Percentiles rank a stretch among this genome's conserved stretches.
Evolutionary conservation across 2,329 filamentous ascomycete species (phyloP).

Genomic region (Pseudophaeomoniella oleicola): DNA sequence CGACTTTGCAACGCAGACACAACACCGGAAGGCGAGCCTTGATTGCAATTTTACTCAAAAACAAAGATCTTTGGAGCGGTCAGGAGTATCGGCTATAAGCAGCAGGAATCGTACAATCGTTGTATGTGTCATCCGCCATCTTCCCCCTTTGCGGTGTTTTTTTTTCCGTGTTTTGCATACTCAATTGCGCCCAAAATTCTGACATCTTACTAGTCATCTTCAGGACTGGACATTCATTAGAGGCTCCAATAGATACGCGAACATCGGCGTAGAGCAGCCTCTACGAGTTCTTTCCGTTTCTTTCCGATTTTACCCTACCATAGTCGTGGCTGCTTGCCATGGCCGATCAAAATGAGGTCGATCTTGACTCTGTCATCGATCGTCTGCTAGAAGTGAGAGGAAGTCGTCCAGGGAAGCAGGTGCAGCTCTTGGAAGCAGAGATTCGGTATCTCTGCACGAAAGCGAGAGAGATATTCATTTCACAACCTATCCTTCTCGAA

Average conservation of each 20-base stretch:
- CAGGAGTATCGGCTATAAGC: background rate
- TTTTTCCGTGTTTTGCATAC: background rate
- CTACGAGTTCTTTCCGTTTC: too few species aligned
- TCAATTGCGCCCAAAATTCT: background rate
- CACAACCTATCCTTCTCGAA: slow-evolving; percentile 93
- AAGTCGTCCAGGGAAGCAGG: slow-evolving; percentile 95
- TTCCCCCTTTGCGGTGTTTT: too few species aligned
- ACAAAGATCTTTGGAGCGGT: background rate
- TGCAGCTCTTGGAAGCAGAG: slow-evolving; percentile 89
- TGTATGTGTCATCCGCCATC: background rate
- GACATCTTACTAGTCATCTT: too few species aligned
- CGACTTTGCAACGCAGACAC: background rate
- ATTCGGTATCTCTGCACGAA: slow-evolving; percentile 97
- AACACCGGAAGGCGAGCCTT: background rate
- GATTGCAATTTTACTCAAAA: background rate
- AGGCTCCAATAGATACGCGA: too few species aligned
- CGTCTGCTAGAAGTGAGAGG: slow-evolving; percentile 93
- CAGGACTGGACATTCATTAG: too few species aligned
- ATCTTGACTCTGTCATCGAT: slow-evolving; percentile 99
- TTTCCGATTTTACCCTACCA: background rate
- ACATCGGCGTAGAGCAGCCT: too few species aligned
- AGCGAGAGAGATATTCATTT: slow-evolving; percentile 98
- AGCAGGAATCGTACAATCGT: background rate
- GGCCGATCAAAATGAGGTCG: slow-evolving; percentile 77
- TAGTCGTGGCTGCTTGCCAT: slow-evolving; percentile 30